A percentile compares a stretch with the other conserved stretches of the same genome.
Evolutionary conservation across 2,329 filamentous ascomycete species (phyloP).

Genomic region (Dendryphion nanum): DNA sequence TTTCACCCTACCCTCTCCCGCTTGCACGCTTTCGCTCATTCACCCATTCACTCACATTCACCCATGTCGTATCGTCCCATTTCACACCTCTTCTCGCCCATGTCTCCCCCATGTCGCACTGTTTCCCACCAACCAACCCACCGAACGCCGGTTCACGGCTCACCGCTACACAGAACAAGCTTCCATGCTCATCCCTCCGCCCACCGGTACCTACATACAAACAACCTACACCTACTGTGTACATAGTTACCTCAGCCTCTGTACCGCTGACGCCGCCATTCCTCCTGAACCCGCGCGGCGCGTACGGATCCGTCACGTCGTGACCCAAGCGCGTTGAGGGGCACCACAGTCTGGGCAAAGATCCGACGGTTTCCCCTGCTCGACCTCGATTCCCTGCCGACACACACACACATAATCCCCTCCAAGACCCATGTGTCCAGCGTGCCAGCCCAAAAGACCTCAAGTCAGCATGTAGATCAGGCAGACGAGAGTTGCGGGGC

Average conservation of each 20-base stretch:
- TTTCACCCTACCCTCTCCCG: background rate
- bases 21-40: background rate
- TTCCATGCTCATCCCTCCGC: constrained; percentile 4
- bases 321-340: background rate
- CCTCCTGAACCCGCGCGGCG: constrained; percentile 1
- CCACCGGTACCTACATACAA: too few relatives aligned
- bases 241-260: too few relatives aligned
- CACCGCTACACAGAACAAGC: constrained; percentile 6
- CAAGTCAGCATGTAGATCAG: constrained; percentile 17
- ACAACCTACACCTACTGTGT: too few relatives aligned
- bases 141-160: constrained; percentile 16
- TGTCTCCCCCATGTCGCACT: background rate
- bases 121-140: background rate
- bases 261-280: too few relatives aligned
- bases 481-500: constrained; percentile 7
- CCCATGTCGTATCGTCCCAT: background rate
- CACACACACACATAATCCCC: background rate
- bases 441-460: background rate
- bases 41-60: background rate
- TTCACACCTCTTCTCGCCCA: background rate
- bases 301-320: background rate
- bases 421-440: constrained; percentile 1
- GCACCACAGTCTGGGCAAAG: background rate
- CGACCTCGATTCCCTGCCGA: background rate
- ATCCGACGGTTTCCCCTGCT: background rate